These are phyloP conservation scores for Globisporangium irregulare DNA, from an alignment of 352 stramenopile species.

Conservation along the genomic window DNA sequence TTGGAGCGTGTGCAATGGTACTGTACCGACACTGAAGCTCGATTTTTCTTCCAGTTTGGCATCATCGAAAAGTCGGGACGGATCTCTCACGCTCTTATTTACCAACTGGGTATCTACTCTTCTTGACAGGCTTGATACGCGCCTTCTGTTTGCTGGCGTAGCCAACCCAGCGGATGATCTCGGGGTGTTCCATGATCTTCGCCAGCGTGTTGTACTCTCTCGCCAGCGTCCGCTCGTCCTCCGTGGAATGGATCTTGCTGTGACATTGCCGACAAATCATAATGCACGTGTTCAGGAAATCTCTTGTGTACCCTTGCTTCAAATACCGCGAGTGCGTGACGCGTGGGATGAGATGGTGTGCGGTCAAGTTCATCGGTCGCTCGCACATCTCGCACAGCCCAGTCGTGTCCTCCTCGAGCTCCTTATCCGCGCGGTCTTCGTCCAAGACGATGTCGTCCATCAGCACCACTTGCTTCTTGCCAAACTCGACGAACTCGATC, in stretches of 20 bases:
- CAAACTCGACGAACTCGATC: slow-evolving; percentile 79
- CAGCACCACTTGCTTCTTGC: slow-evolving; percentile 57
- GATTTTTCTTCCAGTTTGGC: neutral
- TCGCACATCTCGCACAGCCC: slow-evolving; percentile 89
- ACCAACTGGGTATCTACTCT: slow-evolving; percentile 50
- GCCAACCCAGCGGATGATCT: slow-evolving; percentile 85
- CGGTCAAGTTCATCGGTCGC: slow-evolving; percentile 88
- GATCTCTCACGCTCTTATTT: slow-evolving; percentile 20
- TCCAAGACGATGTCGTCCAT: slow-evolving; percentile 67
- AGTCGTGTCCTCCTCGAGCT: slow-evolving; percentile 36
- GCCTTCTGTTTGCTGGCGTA: slow-evolving; percentile 91
- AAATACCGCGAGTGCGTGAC: slow-evolving; percentile 76
- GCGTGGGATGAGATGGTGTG: slow-evolving; percentile 92
- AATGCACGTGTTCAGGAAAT: slow-evolving; percentile 84
- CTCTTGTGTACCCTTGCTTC: slow-evolving; percentile 71
- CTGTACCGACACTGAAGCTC: neutral
- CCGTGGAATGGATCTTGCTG: slow-evolving; percentile 86
- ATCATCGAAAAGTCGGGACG: neutral
- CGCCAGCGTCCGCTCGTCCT: slow-evolving; percentile 90
- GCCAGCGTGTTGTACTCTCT: slow-evolving; percentile 90
- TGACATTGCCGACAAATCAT: slow-evolving; percentile 93
- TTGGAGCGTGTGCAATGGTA: neutral
- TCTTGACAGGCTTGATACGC: slow-evolving; percentile 54
- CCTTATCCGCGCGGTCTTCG: slow-evolving; percentile 63
- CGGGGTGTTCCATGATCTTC: slow-evolving; percentile 86